Evolutionary conservation across 2,329 filamentous ascomycete species (phyloP).

Genomic region (Fonsecaea pedrosoi): DNA sequence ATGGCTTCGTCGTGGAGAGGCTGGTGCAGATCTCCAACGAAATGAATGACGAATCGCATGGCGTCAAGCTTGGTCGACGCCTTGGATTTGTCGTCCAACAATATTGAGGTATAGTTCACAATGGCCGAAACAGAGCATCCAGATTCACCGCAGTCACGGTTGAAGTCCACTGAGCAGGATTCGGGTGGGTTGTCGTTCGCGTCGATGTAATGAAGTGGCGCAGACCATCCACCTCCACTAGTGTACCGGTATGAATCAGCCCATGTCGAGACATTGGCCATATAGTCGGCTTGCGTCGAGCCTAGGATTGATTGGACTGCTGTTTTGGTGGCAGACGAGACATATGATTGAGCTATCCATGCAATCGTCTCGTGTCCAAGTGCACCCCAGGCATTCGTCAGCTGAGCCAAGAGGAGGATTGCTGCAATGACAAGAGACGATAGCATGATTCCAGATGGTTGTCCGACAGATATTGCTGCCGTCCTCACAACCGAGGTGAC

Average conservation of each 20-base stretch:
- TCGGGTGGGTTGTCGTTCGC: conserved; percentile 31
- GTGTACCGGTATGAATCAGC: conserved; percentile 60
- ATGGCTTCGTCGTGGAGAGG: conserved; percentile 70
- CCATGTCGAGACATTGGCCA: conserved; percentile 61
- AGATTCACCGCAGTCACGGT: conserved; percentile 57
- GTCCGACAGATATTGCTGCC: background rate
- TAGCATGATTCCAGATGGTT: background rate
- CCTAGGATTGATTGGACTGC: conserved; percentile 55
- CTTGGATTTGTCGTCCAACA: conserved; percentile 45
- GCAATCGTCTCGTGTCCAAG: conserved; percentile 62
- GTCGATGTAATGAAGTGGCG: conserved; percentile 45
- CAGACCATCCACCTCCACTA: conserved; percentile 55
- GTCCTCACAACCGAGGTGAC: background rate
- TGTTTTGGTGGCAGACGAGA: conserved; percentile 51
- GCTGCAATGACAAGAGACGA: conserved; percentile 91
- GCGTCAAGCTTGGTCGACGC: conserved; percentile 44
- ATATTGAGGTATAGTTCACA: conserved; percentile 56
- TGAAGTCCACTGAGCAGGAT: conserved; percentile 36
- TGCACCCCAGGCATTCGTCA: conserved; percentile 68
- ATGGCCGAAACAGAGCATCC: conserved; percentile 62
- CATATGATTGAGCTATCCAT: conserved; percentile 60
- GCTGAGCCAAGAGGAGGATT: conserved; percentile 86
- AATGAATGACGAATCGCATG: conserved; percentile 59
- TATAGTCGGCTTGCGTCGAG: conserved; percentile 54
- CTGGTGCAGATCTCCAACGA: conserved; percentile 76